Evolutionary conservation across 2,329 filamentous ascomycete species (phyloP).

Genomic region (Hypocrella siamensis): DNA sequence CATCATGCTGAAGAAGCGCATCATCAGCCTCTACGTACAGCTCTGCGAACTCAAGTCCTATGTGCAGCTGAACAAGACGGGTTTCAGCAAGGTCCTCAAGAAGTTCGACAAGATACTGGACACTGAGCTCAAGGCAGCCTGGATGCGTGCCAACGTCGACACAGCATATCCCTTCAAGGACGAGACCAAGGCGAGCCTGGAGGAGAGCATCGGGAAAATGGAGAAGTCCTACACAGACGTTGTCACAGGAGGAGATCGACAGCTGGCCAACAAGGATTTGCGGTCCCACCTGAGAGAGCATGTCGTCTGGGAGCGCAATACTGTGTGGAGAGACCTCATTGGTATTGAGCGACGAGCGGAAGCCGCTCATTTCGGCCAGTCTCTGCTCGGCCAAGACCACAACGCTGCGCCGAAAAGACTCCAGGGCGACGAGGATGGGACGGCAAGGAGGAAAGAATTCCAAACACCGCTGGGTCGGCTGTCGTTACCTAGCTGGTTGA

Average conservation of each 20-base stretch:
- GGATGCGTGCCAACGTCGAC: conserved; percentile 60
- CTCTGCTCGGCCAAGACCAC: conserved; percentile 61
- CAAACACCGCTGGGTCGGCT: conserved; percentile 67
- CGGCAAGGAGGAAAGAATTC: conserved; percentile 49
- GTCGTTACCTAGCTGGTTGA: conserved; percentile 63
- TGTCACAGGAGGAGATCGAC: conserved; percentile 66
- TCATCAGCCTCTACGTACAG: conserved; percentile 75
- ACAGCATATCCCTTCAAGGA: conserved; percentile 69
- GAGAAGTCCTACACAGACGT: conserved; percentile 69
- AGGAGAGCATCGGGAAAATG: conserved; percentile 56
- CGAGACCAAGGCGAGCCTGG: conserved; percentile 53
- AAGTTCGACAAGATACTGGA: conserved; percentile 97
- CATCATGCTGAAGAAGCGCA: conserved; percentile 85
- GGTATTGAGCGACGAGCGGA: conserved; percentile 92
- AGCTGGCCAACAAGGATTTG: conserved; percentile 67
- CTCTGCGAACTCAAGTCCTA: conserved; percentile 93
- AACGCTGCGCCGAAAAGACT: conserved; percentile 53
- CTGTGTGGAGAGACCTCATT: conserved; percentile 98
- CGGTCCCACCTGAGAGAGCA: conserved; percentile 86
- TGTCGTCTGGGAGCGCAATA: conserved; percentile 97
- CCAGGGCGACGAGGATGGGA: conserved; percentile 69
- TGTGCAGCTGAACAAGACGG: conserved; percentile 88
- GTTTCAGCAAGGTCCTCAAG: conserved; percentile 91
- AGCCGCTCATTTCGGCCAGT: conserved; percentile 78
- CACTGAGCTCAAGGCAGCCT: conserved; percentile 59